Percentiles rank a stretch among this genome's conserved stretches.
These are phyloP conservation scores for Apiospora hydei DNA, from an alignment of 2,329 filamentous ascomycete species.

Conservation along the genomic window DNA sequence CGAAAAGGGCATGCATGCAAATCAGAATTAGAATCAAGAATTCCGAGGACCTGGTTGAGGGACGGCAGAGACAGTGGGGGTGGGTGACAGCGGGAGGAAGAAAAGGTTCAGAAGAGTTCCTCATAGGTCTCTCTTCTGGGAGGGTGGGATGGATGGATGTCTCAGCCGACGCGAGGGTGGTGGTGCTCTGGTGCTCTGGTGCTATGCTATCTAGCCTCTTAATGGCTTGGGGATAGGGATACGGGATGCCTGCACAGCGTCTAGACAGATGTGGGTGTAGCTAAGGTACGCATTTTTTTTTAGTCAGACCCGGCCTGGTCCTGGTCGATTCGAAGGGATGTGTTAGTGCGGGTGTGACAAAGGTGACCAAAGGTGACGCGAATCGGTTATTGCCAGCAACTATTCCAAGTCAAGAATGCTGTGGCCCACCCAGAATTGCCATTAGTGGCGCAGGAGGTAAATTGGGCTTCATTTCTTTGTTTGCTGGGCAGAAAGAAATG, in stretches of 20 bases:
- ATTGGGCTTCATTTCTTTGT: background rate
- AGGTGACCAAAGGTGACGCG: conserved; percentile 11
- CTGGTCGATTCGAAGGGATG: background rate
- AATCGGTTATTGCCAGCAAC: background rate
- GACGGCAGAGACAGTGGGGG: background rate
- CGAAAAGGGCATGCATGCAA: conserved; percentile 6
- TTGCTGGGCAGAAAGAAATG: background rate
- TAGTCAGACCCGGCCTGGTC: too few species aligned
- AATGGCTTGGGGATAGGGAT: background rate
- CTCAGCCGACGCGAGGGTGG: background rate
- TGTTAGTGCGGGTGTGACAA: background rate
- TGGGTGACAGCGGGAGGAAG: conserved; percentile 6
- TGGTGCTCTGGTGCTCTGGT: background rate
- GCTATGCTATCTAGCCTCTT: background rate
- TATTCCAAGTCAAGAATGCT: conserved; percentile 3
- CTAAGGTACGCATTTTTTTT: background rate
- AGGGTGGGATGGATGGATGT: conserved; percentile 6
- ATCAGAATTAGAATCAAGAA: background rate
- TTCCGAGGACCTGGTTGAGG: background rate
- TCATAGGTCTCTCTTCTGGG: conserved; percentile 1
- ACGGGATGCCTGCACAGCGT: background rate
- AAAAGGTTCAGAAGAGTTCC: background rate
- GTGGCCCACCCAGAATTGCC: background rate
- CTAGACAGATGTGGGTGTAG: background rate
- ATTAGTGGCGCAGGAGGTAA: background rate